Evolutionary conservation across 116 monocot species (phyloP), one percentile per base, ranked within the genome.

Genomic region (Posidonia oceanica): DNA sequence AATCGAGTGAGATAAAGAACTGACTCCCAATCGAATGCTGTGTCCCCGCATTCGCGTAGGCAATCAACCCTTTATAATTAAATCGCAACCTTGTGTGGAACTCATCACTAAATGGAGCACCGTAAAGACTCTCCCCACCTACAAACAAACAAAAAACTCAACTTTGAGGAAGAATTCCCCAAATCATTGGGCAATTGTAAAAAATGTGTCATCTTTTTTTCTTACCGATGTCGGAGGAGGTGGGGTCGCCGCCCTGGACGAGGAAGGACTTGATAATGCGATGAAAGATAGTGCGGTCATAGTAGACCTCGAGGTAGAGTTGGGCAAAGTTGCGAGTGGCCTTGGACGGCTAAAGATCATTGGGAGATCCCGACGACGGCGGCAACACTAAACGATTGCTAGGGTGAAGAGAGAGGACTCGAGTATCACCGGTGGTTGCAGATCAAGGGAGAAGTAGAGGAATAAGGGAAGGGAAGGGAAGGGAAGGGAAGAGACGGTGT

Each of bases 11-110:
- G n/a, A 97, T 77, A 70, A 97, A 97, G 71, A 97, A 97, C 64
- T 97, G 97, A 67, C 92, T 97, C 57, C 97, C 97, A 80, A 92
- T 97, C 3, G 97, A 89, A n/a, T n/a, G n/a, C n/a, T n/a, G n/a
- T n/a, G n/a, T n/a, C n/a, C n/a, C n/a, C n/a, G 97, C 92, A 85
- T 97, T 97, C 42, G 97, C 97, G 63, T 92, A 97, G 37, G 92
- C 97, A 78, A 97, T 89, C 57, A 97, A 59, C 2, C 89, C 97
- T 56, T 92, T 88, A 71, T 97, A 92, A 69, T 91, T 97, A 73
- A 97, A 97, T 69, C 83, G 78, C 55, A 97, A 54, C 48, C 97
- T 89, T 3, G 97, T 83, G 78, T 97, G 97, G 74, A 89, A 92
- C 68, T 97, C 97, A 77, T 97, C 97, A 11, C 80, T 51, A 74